These are phyloP conservation scores for Metschnikowia proteae DNA, from an alignment of 805 yeast species.

Conservation along the genomic window DNA sequence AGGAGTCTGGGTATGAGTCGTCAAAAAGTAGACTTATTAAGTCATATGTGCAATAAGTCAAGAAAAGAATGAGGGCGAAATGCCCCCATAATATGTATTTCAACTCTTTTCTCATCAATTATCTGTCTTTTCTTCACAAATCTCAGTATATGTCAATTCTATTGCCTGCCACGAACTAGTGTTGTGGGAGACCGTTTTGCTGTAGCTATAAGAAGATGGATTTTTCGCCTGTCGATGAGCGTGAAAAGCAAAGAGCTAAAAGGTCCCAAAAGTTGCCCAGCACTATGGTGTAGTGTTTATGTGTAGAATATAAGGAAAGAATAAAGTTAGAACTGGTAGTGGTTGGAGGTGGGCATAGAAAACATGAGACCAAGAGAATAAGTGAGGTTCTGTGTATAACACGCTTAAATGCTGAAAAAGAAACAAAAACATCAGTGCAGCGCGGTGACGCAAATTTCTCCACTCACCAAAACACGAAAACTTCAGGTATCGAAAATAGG, in stretches of 20 bases:
- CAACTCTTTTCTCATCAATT: slow-evolving; percentile 59
- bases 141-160: not conserved
- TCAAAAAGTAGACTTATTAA: slow-evolving; percentile 71
- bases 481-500: not conserved
- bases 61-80: slow-evolving; percentile 46
- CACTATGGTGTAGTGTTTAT: not conserved
- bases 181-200: not conserved
- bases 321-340: not conserved
- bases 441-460: slow-evolving; percentile 6
- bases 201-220: not conserved
- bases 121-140: not conserved
- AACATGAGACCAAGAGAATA: slow-evolving; percentile 2
- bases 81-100: slow-evolving; percentile 60
- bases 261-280: not conserved
- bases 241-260: not conserved
- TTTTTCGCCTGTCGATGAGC: not conserved
- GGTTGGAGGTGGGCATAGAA: not conserved
- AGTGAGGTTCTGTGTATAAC: slow-evolving; percentile 1
- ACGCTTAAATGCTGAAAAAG: not conserved
- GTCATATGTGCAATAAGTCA: slow-evolving; percentile 66
- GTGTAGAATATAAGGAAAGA: not conserved
- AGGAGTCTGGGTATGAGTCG: slow-evolving; percentile 61
- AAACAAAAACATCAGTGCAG: slow-evolving; percentile 2
- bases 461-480: not conserved
- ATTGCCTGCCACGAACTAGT: not conserved